Evolutionary conservation across 495 filamentous ascomycete species (phyloP).

Genomic region (Chaetomium cochliodes): DNA sequence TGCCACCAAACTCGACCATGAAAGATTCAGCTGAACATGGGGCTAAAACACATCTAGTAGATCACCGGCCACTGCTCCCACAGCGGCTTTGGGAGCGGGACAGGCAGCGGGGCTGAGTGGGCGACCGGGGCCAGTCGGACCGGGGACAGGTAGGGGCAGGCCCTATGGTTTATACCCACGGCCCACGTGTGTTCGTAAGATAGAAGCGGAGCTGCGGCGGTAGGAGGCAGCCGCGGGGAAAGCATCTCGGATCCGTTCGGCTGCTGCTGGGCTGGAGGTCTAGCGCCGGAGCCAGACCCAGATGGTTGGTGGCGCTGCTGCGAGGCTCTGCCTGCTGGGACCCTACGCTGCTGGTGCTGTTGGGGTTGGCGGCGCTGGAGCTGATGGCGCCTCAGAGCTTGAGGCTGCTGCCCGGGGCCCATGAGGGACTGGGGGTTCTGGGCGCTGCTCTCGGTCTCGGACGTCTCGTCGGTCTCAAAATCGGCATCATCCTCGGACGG

Average conservation of each 20-base stretch:
- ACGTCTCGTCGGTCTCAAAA: not conserved
- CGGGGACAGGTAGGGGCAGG: not conserved
- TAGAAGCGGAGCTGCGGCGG: not conserved
- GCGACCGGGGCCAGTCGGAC: not conserved
- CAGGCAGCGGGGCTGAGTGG: not conserved
- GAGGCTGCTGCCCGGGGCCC: not conserved
- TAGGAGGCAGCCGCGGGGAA: not conserved
- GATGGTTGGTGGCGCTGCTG: not conserved
- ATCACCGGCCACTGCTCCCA: not conserved
- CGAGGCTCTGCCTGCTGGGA: not conserved
- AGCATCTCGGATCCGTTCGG: not conserved
- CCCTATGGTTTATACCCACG: not conserved
- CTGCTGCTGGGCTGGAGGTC: not conserved
- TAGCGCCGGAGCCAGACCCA: not conserved
- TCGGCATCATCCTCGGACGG: slow-evolving; percentile 16
- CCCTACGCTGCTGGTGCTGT: not conserved
- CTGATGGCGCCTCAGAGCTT: not conserved
- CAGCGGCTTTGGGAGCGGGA: not conserved
- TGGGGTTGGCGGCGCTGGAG: not conserved
- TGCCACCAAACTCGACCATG: not conserved
- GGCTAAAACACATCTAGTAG: not conserved
- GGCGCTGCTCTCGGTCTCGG: not conserved
- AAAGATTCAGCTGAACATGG: not conserved
- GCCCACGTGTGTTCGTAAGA: not conserved
- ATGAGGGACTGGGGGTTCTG: not conserved